phyloP scores from a whole-genome alignment of 805 yeast genomes.

The Candida methanosorbosa region DNA sequence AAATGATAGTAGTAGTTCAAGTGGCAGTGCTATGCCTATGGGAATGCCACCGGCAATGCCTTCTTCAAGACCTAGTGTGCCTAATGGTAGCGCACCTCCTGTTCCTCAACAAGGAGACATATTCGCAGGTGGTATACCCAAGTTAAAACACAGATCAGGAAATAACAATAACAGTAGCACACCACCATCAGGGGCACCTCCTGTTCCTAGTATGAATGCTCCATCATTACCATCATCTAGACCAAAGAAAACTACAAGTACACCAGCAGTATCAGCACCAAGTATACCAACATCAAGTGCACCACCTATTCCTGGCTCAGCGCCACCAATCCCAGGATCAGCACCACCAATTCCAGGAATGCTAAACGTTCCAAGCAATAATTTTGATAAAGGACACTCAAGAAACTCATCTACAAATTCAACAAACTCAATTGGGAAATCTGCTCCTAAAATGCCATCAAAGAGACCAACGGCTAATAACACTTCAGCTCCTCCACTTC shows the following conservation, averaged over 20 bases:
- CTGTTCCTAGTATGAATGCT: constrained; percentile 18
- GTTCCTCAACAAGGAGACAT: constrained; percentile 53
- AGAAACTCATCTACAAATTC: constrained; percentile 16
- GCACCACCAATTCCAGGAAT: constrained; percentile 5
- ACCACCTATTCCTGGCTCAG: constrained; percentile 8
- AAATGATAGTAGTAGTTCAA: constrained; percentile 19
- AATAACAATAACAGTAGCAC: constrained; percentile 7
- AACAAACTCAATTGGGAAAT: constrained; percentile 5
- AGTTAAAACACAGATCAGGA: constrained; percentile 43
- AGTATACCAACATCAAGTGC: constrained; percentile 4
- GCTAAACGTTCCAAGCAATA: constrained; percentile 5
- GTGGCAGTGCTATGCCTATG: constrained; percentile 6
- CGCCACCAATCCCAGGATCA: constrained; percentile 7
- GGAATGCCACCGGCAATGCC: constrained; percentile 16
- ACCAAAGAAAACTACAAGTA: constrained; percentile 1
- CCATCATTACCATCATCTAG: constrained; percentile 2
- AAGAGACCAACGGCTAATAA: constrained; percentile 9
- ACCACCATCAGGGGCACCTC: constrained; percentile 7
- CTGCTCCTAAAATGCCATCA: constrained; percentile 11
- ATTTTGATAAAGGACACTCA: too few relatives aligned
- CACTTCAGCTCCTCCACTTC: constrained; percentile 4
- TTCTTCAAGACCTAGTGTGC: constrained; percentile 6
- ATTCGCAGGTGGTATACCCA: constrained; percentile 77
- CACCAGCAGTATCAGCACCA: constrained; percentile 15
- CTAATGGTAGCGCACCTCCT: constrained; percentile 22